phyloP scores from a whole-genome alignment of 257 asterid genomes.

The Lithospermum erythrorhizon region DNA sequence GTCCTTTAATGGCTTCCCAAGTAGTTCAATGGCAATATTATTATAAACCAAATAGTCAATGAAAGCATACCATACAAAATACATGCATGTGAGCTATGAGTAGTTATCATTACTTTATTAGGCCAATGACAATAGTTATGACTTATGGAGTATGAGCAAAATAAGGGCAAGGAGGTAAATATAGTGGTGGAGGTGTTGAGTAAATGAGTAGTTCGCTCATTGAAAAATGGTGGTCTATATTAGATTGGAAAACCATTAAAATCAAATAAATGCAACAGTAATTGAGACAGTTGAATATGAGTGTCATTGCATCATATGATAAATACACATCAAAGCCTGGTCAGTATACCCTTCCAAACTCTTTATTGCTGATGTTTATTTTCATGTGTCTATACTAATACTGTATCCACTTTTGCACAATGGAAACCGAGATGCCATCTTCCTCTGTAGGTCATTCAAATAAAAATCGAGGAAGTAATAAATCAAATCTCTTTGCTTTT shows the following conservation, averaged over 20 bases:
- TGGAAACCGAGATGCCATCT: background rate
- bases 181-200: background rate
- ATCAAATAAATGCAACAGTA: constrained; percentile 76
- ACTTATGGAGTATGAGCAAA: no score
- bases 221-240: constrained; percentile 12
- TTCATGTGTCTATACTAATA: background rate
- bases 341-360: constrained; percentile 11
- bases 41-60: constrained; percentile 14
- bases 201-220: constrained; percentile 7
- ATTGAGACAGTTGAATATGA: constrained; percentile 84
- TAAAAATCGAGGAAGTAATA: no score
- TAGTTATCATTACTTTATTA: constrained; percentile 17
- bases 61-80: constrained; percentile 15
- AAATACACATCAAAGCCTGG: constrained; percentile 47
- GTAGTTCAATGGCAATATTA: constrained; percentile 22
- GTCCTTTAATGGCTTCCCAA: constrained; percentile 9
- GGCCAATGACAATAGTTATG: constrained; percentile 22
- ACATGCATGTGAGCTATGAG: constrained; percentile 37
- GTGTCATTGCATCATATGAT: constrained; percentile 60
- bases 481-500: no score
- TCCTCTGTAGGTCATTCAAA: no score
- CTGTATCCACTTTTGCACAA: no score
- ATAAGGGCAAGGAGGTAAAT: constrained; percentile 21
- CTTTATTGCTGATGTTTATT: background rate
- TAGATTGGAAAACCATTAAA: constrained; percentile 66